These are phyloP conservation scores for Dipteronia sinensis DNA, from an alignment of 345 rosid genomes.

Conservation along the genomic window DNA sequence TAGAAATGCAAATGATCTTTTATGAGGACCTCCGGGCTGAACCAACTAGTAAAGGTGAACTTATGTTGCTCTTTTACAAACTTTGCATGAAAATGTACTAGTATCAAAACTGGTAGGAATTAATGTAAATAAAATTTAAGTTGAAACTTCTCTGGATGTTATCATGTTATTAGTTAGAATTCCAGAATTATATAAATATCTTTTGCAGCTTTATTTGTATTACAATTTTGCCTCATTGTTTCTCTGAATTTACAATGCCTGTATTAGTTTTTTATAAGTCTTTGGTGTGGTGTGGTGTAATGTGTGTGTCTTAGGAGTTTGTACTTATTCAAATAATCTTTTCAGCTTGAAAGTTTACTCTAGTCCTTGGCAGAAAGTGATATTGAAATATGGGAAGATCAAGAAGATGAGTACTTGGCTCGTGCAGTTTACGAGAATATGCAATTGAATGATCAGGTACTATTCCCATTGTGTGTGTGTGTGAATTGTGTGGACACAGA, in stretches of 20 bases:
- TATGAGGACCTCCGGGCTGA: constrained; percentile 66
- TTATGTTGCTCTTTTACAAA: constrained; percentile 5
- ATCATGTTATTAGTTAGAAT: background rate
- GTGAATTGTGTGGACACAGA: background rate
- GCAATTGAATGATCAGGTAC: constrained; percentile 71
- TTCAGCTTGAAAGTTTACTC: constrained; percentile 29
- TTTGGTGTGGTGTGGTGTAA: background rate
- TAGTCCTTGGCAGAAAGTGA: constrained; percentile 38
- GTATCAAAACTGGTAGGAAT: background rate
- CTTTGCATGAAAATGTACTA: background rate
- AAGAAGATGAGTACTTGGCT: constrained; percentile 89
- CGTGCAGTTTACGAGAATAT: constrained; percentile 66
- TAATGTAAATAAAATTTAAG: background rate
- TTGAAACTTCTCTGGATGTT: background rate
- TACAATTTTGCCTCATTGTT: background rate
- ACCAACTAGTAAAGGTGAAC: constrained; percentile 38
- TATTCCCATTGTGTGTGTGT: background rate
- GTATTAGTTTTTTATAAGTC: background rate
- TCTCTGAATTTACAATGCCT: background rate
- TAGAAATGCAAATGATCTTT: constrained; percentile 88
- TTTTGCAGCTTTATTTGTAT: background rate
- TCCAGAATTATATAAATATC: background rate
- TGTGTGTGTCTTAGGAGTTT: constrained; percentile 4
- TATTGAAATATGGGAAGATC: constrained; percentile 71
- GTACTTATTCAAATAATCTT: constrained; percentile 11